These are phyloP conservation scores for Fraxinus nigra DNA, from an alignment of 305 asterid species.

Conservation along the genomic window DNA sequence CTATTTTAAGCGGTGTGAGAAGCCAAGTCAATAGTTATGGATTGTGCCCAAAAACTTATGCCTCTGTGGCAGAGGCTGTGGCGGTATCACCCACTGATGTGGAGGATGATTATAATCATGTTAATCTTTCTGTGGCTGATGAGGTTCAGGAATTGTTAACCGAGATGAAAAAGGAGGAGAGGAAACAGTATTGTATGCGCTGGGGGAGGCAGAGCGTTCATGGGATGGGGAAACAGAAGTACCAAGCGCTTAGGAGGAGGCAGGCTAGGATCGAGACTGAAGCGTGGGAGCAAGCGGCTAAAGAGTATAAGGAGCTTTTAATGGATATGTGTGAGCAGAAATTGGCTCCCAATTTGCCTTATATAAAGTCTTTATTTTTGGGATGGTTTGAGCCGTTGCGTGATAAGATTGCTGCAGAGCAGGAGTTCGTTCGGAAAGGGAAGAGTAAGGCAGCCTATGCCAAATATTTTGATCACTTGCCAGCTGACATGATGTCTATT, in stretches of 20 bases:
- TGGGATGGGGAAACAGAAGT: slow-evolving; percentile 52
- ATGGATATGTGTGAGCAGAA: slow-evolving; percentile 86
- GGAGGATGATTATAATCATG: slow-evolving; percentile 39
- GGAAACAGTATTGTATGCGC: slow-evolving; percentile 29
- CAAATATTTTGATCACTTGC: slow-evolving; percentile 62
- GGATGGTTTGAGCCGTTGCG: slow-evolving; percentile 97
- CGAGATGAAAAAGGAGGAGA: slow-evolving; percentile 60
- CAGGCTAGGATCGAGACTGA: slow-evolving; percentile 87
- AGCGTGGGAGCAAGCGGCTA: slow-evolving; percentile 90
- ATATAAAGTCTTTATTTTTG: slow-evolving; percentile 77
- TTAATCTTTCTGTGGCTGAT: slow-evolving; percentile 30
- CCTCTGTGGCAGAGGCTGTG: slow-evolving; percentile 78
- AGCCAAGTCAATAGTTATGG: slow-evolving; percentile 24
- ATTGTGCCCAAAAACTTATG: slow-evolving; percentile 48
- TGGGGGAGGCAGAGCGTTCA: slow-evolving; percentile 34
- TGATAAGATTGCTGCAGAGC: slow-evolving; percentile 68
- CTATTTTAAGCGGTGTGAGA: slow-evolving; percentile 15
- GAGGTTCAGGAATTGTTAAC: slow-evolving; percentile 55
- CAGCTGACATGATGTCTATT: slow-evolving; percentile 95
- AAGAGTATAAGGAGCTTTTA: slow-evolving; percentile 78
- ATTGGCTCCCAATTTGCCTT: slow-evolving; percentile 94
- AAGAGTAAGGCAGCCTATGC: slow-evolving; percentile 54
- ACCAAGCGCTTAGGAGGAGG: slow-evolving; percentile 52
- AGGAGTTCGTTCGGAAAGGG: slow-evolving; percentile 60
- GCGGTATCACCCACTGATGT: slow-evolving; percentile 46